Evolutionary conservation across 768 basidiomycete species (phyloP), one percentile per base, ranked within the genome.

Genomic region (Hemileccinum rubropunctum): DNA sequence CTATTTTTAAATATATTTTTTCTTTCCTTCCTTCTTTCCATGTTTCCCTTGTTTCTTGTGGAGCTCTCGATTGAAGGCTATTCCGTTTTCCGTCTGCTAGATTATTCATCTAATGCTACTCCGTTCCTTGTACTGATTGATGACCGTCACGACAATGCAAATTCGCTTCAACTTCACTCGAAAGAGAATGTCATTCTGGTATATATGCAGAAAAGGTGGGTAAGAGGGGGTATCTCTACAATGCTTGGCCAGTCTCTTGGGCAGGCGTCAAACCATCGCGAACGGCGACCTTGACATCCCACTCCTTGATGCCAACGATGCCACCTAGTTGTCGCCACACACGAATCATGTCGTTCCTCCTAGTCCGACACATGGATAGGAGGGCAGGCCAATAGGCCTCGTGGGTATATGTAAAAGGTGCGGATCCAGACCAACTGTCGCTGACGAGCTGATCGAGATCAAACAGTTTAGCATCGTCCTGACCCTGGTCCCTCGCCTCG

Each of bases 381-480:
- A 94, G 71, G 2, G 76, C 75, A 0, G 79, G 76, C 87, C 89
- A 94, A 62, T 91, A 94, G 48, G 77, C 76, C 32, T 77, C 77
- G 60, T 94, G 92, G 1, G 76, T 74, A 61, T 91, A 94, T 48
- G 79, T 77, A 57, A 94, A 88, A 33, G 83, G 73, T 34, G 73
- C 66, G 10, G 69, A 67, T 20, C 92, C 93, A 14, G 78, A 80
- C 84, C 91, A 93, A 63, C 78, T 68, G 60, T 84, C 77, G 14
- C 68, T 71, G 71, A 88, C 83, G 46, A 95, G 76, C 71, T 84
- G 83, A 36, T 87, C 83, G 1, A 79, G 68, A 1, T 78, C 73
- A 65, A 95, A 87, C 34, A 93, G 61, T 28, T 58, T 59, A 1
- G 56, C 57, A 5, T 60, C 56, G 1, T 42, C 54, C 2, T 48